Conservation (phyloP, 2,329 filamentous ascomycete genomes). For the Exophiala viscosa region DNA sequence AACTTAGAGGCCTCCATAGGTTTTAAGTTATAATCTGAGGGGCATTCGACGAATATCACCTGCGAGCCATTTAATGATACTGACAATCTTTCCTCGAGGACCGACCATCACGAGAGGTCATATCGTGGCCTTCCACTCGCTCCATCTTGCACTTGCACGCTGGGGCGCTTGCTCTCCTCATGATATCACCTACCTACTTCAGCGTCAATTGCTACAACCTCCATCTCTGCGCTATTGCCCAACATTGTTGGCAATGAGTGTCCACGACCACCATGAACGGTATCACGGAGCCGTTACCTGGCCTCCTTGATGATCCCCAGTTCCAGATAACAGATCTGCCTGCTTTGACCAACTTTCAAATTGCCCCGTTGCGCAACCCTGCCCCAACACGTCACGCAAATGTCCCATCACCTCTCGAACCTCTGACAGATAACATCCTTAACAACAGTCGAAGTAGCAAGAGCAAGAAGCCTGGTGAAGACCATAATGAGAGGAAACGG, state of each 20-base stretch:
- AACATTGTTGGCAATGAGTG: constrained; percentile 17
- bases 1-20: too few species aligned
- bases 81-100: too few species aligned
- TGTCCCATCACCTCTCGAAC: constrained; percentile 45
- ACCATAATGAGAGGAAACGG: constrained; percentile 17
- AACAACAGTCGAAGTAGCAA: constrained; percentile 31
- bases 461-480: constrained; percentile 2
- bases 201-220: neutral
- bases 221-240: neutral
- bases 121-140: too few species aligned
- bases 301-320: constrained; percentile 40
- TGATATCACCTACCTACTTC: neutral
- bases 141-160: too few species aligned
- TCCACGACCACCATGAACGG: constrained; percentile 27
- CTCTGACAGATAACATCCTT: constrained; percentile 36
- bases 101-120: too few species aligned
- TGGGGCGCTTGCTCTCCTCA: too few species aligned
- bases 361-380: constrained; percentile 47
- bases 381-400: constrained; percentile 41
- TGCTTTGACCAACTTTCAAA: constrained; percentile 41
- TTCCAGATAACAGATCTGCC: constrained; percentile 40
- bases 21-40: too few species aligned
- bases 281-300: constrained; percentile 29
- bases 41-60: too few species aligned
- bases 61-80: too few species aligned